Evolutionary conservation across 2,329 filamentous ascomycete species (phyloP).

Genomic region (Cercospora canescens): DNA sequence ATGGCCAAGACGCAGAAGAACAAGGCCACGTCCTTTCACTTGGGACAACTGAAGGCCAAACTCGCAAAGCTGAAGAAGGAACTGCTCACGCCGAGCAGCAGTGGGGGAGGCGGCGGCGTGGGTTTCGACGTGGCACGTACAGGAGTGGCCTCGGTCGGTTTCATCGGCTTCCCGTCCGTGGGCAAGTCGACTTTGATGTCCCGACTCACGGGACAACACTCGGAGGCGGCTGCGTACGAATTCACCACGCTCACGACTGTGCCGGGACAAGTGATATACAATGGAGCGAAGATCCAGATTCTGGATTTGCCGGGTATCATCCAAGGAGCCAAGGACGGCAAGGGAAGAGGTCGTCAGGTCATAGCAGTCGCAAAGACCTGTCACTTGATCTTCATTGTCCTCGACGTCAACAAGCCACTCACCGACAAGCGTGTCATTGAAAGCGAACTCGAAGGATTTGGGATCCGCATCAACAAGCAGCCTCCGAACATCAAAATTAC

Average conservation of each 20-base stretch:
- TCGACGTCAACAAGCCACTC: conserved; percentile 97
- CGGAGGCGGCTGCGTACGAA: conserved; percentile 94
- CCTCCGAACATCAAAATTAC: conserved; percentile 99
- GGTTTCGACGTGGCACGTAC: conserved; percentile 98
- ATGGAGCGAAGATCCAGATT: conserved; percentile 96
- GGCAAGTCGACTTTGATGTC: conserved; percentile 99
- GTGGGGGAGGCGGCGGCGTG: conserved; percentile 74
- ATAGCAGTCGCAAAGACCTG: conserved; percentile 99
- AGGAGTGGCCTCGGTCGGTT: conserved; percentile 94
- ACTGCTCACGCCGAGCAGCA: conserved; percentile 77
- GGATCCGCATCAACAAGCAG: conserved; percentile 94
- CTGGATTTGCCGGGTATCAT: conserved; percentile 99
- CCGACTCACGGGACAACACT: conserved; percentile 90
- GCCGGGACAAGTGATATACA: conserved; percentile 92
- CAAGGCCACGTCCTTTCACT: conserved; percentile 36
- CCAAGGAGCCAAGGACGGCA: conserved; percentile 96
- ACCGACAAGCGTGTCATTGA: conserved; percentile 97
- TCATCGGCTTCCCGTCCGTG: conserved; percentile 97
- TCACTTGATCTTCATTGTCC: conserved; percentile 96
- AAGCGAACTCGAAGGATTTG: conserved; percentile 91
- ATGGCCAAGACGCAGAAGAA: conserved; percentile 93
- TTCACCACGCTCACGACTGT: conserved; percentile 98
- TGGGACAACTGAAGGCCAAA: conserved; percentile 91
- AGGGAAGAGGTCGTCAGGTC: conserved; percentile 95
- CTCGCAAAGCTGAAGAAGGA: conserved; percentile 97